These are phyloP conservation scores for Camelina laxa DNA, from an alignment of 345 rosid species.

Conservation along the genomic window DNA sequence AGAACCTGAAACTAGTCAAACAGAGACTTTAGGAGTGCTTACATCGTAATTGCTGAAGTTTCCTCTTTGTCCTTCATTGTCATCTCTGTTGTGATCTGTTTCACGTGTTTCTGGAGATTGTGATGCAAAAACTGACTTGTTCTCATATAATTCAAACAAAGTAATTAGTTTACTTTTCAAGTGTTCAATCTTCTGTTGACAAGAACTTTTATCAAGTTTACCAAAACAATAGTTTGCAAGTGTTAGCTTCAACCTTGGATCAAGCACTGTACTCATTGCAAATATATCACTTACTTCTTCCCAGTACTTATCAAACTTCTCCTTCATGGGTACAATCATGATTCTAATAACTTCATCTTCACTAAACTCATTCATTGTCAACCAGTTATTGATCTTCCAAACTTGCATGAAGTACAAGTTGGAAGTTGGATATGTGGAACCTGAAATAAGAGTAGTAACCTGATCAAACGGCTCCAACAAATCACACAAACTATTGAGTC, in stretches of 20 bases:
- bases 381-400: neutral
- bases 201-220: neutral
- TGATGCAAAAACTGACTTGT: neutral
- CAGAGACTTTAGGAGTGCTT: no score
- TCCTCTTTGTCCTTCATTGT: neutral
- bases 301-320: slow-evolving; percentile 7
- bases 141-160: neutral
- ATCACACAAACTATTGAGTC: neutral
- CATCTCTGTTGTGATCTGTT: neutral
- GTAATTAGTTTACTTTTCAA: neutral
- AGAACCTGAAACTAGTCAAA: no score
- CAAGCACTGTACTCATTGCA: neutral
- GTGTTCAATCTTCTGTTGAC: neutral
- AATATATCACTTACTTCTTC: slow-evolving; percentile 4
- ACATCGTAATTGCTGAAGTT: neutral
- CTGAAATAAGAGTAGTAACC: neutral
- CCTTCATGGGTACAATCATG: neutral
- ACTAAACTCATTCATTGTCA: neutral
- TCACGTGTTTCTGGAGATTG: neutral
- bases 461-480: slow-evolving; percentile 11
- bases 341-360: neutral
- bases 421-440: slow-evolving; percentile 5
- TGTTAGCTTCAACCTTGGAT: neutral
- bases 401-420: slow-evolving; percentile 8
- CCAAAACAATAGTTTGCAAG: neutral